These are phyloP conservation scores for Phytophthora tentaculata DNA, from an alignment of 352 stramenopile genomes.

Conservation along the genomic window DNA sequence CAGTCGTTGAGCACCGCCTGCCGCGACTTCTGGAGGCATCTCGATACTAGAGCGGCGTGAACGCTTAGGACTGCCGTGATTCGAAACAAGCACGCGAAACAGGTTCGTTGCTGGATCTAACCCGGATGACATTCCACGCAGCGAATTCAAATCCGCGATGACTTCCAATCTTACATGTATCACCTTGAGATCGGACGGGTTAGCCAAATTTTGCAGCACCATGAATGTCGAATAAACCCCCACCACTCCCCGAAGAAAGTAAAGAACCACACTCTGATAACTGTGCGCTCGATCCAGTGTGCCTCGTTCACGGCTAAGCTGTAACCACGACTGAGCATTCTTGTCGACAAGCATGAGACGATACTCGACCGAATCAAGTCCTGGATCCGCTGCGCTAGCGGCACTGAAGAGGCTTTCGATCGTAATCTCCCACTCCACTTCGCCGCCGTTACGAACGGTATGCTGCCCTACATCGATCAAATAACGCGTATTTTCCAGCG, in stretches of 20 bases:
- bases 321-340: slow-evolving; percentile 79
- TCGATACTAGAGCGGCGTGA: slow-evolving; percentile 69
- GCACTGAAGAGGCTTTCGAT: slow-evolving; percentile 79
- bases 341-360: slow-evolving; percentile 77
- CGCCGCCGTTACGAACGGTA: slow-evolving; percentile 84
- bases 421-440: slow-evolving; percentile 91
- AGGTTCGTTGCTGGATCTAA: slow-evolving; percentile 75
- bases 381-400: slow-evolving; percentile 30
- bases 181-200: slow-evolving; percentile 86
- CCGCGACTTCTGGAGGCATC: slow-evolving; percentile 30
- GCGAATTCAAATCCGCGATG: slow-evolving; percentile 84
- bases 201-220: slow-evolving; percentile 84
- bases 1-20: slow-evolving; percentile 38
- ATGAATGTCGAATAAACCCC: slow-evolving; percentile 89
- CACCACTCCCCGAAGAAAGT: slow-evolving; percentile 81
- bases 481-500: slow-evolving; percentile 82
- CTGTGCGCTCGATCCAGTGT: slow-evolving; percentile 72
- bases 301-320: slow-evolving; percentile 80
- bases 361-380: slow-evolving; percentile 76
- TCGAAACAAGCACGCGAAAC: slow-evolving; percentile 89
- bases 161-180: slow-evolving; percentile 89
- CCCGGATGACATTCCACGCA: slow-evolving; percentile 81
- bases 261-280: slow-evolving; percentile 87
- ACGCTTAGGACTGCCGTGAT: slow-evolving; percentile 64
- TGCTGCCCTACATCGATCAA: slow-evolving; percentile 89